phyloP scores from a whole-genome alignment of 495 filamentous ascomycete genomes.

The Margaritispora aquatica region DNA sequence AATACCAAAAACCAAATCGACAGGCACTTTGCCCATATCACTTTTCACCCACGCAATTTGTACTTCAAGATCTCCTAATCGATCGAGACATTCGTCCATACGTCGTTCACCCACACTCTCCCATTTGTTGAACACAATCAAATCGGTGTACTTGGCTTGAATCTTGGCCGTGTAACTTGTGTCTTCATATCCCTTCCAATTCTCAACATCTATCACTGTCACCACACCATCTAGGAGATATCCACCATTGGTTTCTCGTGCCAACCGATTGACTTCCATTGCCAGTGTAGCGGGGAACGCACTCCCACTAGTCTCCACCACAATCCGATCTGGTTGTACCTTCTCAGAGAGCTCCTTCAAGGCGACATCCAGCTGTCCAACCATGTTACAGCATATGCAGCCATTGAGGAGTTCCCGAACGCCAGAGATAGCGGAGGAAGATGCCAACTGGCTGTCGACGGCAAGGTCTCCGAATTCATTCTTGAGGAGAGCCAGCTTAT shows the following conservation, averaged over 20 bases:
- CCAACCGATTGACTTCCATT: constrained; percentile 86
- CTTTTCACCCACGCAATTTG: constrained; percentile 76
- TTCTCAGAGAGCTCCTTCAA: constrained; percentile 60
- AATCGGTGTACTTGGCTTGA: constrained; percentile 84
- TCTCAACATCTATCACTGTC: constrained; percentile 92
- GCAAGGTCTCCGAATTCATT: constrained; percentile 97
- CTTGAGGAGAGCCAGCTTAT: constrained; percentile 90
- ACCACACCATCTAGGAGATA: constrained; percentile 88
- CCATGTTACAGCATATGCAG: constrained; percentile 97
- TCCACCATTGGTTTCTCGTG: constrained; percentile 48
- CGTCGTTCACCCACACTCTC: constrained; percentile 62
- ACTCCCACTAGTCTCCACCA: constrained; percentile 85
- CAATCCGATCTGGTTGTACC: constrained; percentile 69
- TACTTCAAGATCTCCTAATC: constrained; percentile 79
- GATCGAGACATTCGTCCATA: constrained; percentile 77
- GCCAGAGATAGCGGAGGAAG: constrained; percentile 74
- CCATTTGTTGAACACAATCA: constrained; percentile 97
- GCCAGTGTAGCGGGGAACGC: constrained; percentile 87
- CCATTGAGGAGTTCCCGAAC: constrained; percentile 90
- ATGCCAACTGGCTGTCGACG: constrained; percentile 84
- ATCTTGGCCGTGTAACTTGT: constrained; percentile 81
- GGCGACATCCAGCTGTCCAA: constrained; percentile 79
- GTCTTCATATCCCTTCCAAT: constrained; percentile 94
- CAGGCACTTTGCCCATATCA: constrained; percentile 66
- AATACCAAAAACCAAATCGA: constrained; percentile 76